Percentiles rank a stretch among this genome's conserved stretches.
phyloP scores from a whole-genome alignment of 306 rosid genomes.

The Heteromeles arbutifolia region DNA sequence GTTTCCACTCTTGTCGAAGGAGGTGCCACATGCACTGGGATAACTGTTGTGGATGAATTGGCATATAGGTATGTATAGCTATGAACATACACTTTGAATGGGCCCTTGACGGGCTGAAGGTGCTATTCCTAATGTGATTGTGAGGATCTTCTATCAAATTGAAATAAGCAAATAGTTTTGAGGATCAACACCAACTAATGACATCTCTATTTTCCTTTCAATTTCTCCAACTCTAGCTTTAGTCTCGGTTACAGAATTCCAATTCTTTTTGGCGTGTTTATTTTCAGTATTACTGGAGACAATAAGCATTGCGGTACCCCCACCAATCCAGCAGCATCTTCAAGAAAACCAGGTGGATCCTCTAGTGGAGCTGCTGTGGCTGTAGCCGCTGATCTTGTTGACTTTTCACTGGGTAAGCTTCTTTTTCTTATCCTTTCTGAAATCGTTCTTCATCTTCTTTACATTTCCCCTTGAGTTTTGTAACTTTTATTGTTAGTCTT shows the following conservation, averaged over 20 bases:
- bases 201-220: neutral
- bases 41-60: slow-evolving; percentile 67
- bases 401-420: slow-evolving; percentile 79
- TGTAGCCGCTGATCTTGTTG: slow-evolving; percentile 81
- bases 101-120: neutral
- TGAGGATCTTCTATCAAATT: neutral
- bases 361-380: slow-evolving; percentile 95
- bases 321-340: slow-evolving; percentile 65
- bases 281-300: slow-evolving; percentile 70
- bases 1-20: slow-evolving; percentile 75
- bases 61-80: slow-evolving; percentile 50
- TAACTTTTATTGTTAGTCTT: neutral
- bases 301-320: slow-evolving; percentile 82
- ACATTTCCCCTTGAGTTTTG: neutral
- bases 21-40: slow-evolving; percentile 83
- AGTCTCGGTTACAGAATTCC: neutral
- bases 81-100: neutral
- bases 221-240: neutral
- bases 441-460: neutral
- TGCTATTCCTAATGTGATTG: neutral
- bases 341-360: slow-evolving; percentile 80
- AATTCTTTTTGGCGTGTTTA: slow-evolving; percentile 7
- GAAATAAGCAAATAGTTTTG: neutral
- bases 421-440: neutral
- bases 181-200: neutral